Base-by-base conservation (phyloP, 148 eudicot species). In the Amaranthus palmeri region DNA sequence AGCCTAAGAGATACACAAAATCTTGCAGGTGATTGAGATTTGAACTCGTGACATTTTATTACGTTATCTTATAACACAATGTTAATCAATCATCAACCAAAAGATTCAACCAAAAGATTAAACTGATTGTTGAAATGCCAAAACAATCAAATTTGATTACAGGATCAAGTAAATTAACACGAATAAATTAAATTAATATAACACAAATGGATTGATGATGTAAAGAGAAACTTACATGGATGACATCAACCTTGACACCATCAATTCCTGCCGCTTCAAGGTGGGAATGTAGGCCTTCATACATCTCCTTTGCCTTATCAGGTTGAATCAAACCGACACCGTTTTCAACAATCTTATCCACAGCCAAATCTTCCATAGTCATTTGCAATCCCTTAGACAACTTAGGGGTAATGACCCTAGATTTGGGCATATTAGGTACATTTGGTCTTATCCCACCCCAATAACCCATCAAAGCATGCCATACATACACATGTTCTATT, bases 171-270 rank as follows among this genome's bases (percentile, higher is more conserved):
- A 25, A 25, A 14, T 42, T 0, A 8, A n/a, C 8, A 8, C 3
- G 3, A 1, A 53, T 1, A 43, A 7, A 64, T 4, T 13, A 4
- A 4, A 13, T 44, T 7, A 4, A 5, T 5, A n/a, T 45, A 3
- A 12, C 2, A 41, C 13, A 46, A 57, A 13, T 64, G 11, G 47
- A 59, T 63, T 47, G 3, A n/a, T n/a, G n/a, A n/a, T 25, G 36
- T 25, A 25, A 25, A 25, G 14, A 40, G 36, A 56, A 15, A 84
- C 88, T 76, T 79, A 88, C 93, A 17, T 92, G 96, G 46, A 92
- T 91, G 13, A 89, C 97, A 73, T 91, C 97, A 40, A 91, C 88
- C 63, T 89, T 91, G 81, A 91, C 90, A 2, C 97, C 97, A 49
- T 87, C 90, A 52, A 91, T 91, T 6, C 98, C 97, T 2, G 75